phyloP scores from a whole-genome alignment of 2,329 filamentous ascomycete genomes.

The Arachnomyces sp. region DNA sequence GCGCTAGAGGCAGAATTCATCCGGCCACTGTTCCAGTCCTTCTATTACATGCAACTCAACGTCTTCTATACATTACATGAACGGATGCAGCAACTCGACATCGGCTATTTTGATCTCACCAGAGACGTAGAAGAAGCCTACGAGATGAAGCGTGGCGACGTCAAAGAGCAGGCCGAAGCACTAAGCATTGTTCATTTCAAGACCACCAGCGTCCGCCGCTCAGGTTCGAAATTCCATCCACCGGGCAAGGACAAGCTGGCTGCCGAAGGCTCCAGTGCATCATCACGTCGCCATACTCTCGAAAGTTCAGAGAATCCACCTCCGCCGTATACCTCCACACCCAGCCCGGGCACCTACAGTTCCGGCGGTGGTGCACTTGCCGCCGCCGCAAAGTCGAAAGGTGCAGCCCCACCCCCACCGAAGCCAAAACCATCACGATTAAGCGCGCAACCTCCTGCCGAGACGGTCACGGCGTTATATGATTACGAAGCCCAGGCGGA shows the following conservation, averaged over 20 bases:
- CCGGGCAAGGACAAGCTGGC: conserved; percentile 28
- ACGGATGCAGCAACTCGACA: conserved; percentile 94
- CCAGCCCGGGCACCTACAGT: conserved; percentile 28
- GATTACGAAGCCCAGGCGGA: conserved; percentile 95
- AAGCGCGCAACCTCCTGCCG: conserved; percentile 55
- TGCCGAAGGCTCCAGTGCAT: conserved; percentile 29
- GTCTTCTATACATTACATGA: conserved; percentile 98
- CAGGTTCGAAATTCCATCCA: conserved; percentile 24
- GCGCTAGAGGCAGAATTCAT: conserved; percentile 88
- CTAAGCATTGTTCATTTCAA: conserved; percentile 87
- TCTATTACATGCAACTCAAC: conserved; percentile 99
- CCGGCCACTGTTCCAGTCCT: conserved; percentile 91
- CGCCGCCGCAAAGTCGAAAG: conserved; percentile 59
- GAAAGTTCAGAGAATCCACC: conserved; percentile 54
- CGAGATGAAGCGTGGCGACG: conserved; percentile 76
- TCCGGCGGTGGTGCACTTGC: conserved; percentile 38
- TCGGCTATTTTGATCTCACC: conserved; percentile 92
- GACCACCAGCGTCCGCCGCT: conserved; percentile 59
- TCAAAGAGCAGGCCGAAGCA: conserved; percentile 78
- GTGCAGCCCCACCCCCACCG: conserved; percentile 58
- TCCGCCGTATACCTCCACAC: conserved; percentile 59
- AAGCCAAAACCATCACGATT: conserved; percentile 75
- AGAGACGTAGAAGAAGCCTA: conserved; percentile 89
- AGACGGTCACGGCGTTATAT: conserved; percentile 85
- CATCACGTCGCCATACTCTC: conserved; percentile 27